These are phyloP conservation scores for Hagleromyces aurorensis DNA, from an alignment of 805 yeast species.

Conservation along the genomic window DNA sequence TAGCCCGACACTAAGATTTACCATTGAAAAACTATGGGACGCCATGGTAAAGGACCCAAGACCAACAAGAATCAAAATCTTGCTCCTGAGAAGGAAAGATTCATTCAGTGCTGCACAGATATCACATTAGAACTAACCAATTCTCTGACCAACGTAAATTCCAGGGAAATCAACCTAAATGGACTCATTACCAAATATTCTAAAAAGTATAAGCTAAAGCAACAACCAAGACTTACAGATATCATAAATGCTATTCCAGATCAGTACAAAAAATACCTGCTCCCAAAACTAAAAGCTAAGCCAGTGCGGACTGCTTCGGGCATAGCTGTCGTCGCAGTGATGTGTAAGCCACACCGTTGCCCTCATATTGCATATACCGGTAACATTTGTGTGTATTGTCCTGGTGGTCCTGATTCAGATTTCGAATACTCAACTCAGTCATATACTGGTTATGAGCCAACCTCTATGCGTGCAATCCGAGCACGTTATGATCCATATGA, in stretches of 20 bases:
- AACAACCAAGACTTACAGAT: constrained; percentile 92
- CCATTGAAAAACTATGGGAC: too few species aligned
- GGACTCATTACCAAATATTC: constrained; percentile 81
- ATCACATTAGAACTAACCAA: constrained; percentile 79
- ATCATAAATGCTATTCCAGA: constrained; percentile 93
- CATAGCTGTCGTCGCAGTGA: constrained; percentile 97
- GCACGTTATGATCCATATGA: constrained; percentile 98
- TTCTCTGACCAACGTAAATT: constrained; percentile 52
- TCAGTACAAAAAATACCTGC: constrained; percentile 81
- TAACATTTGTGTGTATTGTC: constrained; percentile 96
- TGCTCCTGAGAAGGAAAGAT: constrained; percentile 89
- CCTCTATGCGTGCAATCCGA: constrained; percentile 98
- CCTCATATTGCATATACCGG: constrained; percentile 99
- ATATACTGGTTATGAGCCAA: constrained; percentile 97
- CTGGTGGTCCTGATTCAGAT: constrained; percentile 98
- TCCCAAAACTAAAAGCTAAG: constrained; percentile 95
- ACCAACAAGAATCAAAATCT: constrained; percentile 52
- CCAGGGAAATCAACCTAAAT: constrained; percentile 61
- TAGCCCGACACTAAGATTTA: too few species aligned
- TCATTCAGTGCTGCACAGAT: constrained; percentile 87
- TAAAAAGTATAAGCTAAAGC: constrained; percentile 82
- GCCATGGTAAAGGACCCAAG: constrained; percentile 33
- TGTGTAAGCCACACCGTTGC: constrained; percentile 99
- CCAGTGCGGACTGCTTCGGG: constrained; percentile 98
- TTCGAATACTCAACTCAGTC: constrained; percentile 97